A percentile compares a stretch with the other conserved stretches of the same genome.
These are phyloP conservation scores for Globisporangium spinosum DNA, from an alignment of 352 stramenopile genomes.

Conservation along the genomic window DNA sequence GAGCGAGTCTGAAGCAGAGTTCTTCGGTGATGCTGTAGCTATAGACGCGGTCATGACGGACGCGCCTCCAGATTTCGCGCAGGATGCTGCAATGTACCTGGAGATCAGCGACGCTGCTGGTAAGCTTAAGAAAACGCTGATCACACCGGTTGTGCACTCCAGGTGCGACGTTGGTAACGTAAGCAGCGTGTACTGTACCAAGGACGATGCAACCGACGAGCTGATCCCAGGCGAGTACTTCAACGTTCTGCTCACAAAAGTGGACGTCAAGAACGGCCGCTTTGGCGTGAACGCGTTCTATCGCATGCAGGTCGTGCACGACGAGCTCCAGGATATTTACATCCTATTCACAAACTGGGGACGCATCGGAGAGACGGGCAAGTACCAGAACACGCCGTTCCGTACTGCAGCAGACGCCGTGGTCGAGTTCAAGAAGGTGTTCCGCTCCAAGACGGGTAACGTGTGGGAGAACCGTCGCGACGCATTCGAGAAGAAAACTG, in stretches of 20 bases:
- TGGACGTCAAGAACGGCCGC: conserved; percentile 64
- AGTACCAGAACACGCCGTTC: conserved; percentile 76
- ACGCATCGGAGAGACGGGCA: conserved; percentile 57
- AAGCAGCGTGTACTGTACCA: conserved; percentile 30
- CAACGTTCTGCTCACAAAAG: conserved; percentile 61
- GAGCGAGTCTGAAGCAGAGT: conserved; percentile 19
- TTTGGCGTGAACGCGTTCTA: conserved; percentile 79
- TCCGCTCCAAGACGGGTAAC: conserved; percentile 66
- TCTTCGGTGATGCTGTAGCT: conserved; percentile 21
- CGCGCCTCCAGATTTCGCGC: conserved; percentile 31
- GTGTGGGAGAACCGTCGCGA: conserved; percentile 45
- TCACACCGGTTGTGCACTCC: conserved; percentile 35
- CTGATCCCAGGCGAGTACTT: conserved; percentile 37
- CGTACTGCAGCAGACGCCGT: conserved; percentile 44
- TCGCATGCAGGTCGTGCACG: conserved; percentile 55
- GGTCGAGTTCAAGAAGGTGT: conserved; percentile 76
- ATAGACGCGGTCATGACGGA: conserved; percentile 25
- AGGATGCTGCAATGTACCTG: conserved; percentile 51
- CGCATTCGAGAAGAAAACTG: conserved; percentile 50
- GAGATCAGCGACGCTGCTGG: conserved; percentile 39
- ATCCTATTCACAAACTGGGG: conserved; percentile 80
- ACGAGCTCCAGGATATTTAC: conserved; percentile 59
- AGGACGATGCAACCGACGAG: conserved; percentile 24
- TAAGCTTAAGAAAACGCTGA: conserved; percentile 42
- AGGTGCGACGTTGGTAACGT: conserved; percentile 56